Percentiles rank a stretch among this genome's conserved stretches.
Conservation (phyloP, 768 basidiomycete species). For the Mycena metata region DNA sequence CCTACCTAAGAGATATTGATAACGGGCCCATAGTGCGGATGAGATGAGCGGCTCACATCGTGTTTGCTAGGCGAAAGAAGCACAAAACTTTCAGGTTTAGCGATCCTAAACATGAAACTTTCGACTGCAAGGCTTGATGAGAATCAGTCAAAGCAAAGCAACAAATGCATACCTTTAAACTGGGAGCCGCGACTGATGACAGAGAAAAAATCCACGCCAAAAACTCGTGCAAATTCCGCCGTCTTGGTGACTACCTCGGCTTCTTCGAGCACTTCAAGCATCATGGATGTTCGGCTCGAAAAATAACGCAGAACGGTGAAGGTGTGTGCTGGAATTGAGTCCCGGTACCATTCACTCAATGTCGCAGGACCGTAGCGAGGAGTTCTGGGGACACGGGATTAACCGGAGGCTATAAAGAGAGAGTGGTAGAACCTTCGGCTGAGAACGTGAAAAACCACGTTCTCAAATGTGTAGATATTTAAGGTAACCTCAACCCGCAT, state of each 20-base stretch:
- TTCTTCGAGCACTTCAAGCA: conserved; percentile 84
- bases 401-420: conserved; percentile 1
- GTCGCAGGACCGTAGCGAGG: conserved; percentile 78
- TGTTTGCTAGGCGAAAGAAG: conserved; percentile 90
- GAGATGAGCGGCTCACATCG: conserved; percentile 68
- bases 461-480: conserved; percentile 89
- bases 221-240: conserved; percentile 98
- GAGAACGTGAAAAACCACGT: conserved; percentile 86
- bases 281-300: conserved; percentile 71
- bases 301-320: conserved; percentile 73
- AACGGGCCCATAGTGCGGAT: neutral
- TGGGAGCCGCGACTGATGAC: conserved; percentile 96
- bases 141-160: too few species aligned
- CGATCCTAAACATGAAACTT: conserved; percentile 97
- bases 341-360: conserved; percentile 78
- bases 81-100: conserved; percentile 94
- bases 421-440: conserved; percentile 70
- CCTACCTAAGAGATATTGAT: conserved; percentile 75
- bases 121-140: conserved; percentile 67
- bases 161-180: conserved; percentile 69
- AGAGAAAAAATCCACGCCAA: conserved; percentile 97
- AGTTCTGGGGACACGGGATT: conserved; percentile 60
- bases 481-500: conserved; percentile 88
- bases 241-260: conserved; percentile 90
- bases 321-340: conserved; percentile 67